These are phyloP conservation scores for Colletotrichum caudatum DNA, from an alignment of 2,329 filamentous ascomycete species.

Conservation along the genomic window DNA sequence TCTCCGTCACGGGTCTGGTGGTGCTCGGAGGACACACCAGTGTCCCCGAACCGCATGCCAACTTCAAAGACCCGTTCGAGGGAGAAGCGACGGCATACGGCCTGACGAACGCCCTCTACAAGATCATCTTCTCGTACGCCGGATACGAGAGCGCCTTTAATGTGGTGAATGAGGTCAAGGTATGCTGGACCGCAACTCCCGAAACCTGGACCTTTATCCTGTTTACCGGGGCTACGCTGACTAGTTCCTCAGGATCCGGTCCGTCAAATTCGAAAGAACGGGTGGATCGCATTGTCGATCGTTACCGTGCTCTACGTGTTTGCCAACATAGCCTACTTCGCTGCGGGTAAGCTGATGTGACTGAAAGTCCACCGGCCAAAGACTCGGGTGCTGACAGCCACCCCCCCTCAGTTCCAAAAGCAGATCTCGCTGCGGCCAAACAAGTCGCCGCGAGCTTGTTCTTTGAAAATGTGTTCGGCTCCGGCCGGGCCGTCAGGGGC, in stretches of 20 bases:
- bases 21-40: neutral
- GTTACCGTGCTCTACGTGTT: neutral
- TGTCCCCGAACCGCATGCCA: neutral
- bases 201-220: neutral
- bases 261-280: neutral
- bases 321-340: neutral
- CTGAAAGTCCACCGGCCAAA: neutral
- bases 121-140: neutral
- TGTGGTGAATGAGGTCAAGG: neutral
- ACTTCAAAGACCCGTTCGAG: neutral
- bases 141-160: neutral
- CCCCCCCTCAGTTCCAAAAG: neutral
- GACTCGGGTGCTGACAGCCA: neutral
- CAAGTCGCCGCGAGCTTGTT: neutral
- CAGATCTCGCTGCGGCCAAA: neutral
- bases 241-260: neutral
- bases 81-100: neutral
- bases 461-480: conserved; percentile 62
- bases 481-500: conserved; percentile 58
- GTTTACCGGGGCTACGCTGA: neutral
- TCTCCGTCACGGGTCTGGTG: neutral
- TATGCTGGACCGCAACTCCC: neutral
- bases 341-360: neutral
- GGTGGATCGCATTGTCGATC: neutral
- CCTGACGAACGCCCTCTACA: neutral